These are phyloP conservation scores for Alternaria tenuissima DNA, from an alignment of 2,329 filamentous ascomycete species.

Conservation along the genomic window DNA sequence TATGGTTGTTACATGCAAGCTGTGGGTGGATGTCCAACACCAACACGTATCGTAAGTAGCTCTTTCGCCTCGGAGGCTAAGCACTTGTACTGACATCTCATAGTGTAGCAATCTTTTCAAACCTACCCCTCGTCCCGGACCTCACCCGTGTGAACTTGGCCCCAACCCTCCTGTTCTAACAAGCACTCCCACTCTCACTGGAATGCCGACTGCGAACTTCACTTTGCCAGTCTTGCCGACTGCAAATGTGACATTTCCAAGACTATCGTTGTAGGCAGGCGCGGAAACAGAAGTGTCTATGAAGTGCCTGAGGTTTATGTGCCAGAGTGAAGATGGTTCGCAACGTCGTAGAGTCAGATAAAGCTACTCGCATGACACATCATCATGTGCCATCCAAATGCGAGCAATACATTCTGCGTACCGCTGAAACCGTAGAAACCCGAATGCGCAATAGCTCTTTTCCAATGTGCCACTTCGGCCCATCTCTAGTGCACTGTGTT, in stretches of 20 bases:
- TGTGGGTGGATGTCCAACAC: constrained; percentile 37
- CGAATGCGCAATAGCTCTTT: neutral
- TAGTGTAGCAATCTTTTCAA: constrained; percentile 36
- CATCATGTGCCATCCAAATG: neutral
- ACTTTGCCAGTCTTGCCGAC: constrained; percentile 9
- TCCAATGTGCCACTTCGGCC: neutral
- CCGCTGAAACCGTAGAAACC: neutral
- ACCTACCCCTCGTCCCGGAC: constrained; percentile 35
- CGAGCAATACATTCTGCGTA: neutral
- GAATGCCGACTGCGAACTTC: constrained; percentile 8
- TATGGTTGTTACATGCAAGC: constrained; percentile 41
- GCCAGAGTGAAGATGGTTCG: neutral
- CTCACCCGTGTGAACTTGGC: constrained; percentile 38
- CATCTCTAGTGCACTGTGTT: neutral
- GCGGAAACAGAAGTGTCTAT: neutral
- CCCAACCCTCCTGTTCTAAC: constrained; percentile 15
- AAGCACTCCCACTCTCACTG: constrained; percentile 7
- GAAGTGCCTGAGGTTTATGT: neutral
- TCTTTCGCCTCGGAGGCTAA: neutral
- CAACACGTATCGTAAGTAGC: constrained; percentile 35
- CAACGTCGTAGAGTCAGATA: neutral
- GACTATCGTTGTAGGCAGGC: neutral
- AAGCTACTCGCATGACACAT: neutral
- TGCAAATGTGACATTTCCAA: constrained; percentile 11
- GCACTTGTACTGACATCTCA: neutral